Base-by-base conservation (phyloP, 148 eudicot species). In the Polygonum aviculare region DNA sequence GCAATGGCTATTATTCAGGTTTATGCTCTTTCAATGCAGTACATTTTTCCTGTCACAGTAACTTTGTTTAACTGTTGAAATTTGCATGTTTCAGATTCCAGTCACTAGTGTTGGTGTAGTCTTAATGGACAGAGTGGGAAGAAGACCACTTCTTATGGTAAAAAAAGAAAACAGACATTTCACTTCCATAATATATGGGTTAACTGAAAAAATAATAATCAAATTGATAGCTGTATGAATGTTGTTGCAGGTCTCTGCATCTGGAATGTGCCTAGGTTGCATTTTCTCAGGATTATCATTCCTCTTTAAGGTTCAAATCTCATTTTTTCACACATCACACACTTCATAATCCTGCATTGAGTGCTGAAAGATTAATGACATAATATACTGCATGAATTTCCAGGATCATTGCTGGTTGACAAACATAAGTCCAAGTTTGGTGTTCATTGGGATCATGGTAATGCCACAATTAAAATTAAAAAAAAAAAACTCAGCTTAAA, bases 1-100 rank as follows among this genome's bases (percentile, higher is more conserved):
- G 67, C 82, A 45, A 79, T 89, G 87, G 93, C 88, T 36, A 75
- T 89, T 71, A 77, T 86, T 57, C 93, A 91, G 91, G 95, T 88
- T 44, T 1, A 7, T 49, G 49, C 31, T 3, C 48, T 55, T 31
- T 31, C 19, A 63, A 10, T 44, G 47, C 47, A 44, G 8, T 44
- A 44, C 47, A 44, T n/a, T 54, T 54, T 54, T 8, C 16, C 22
- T 54, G 26, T 54, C 19, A 19, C 15, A 31, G 2, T 67, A 18
- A 44, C 1, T 67, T 44, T 54, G 26, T 15, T 54, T 16, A 51
- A 31, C 11, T 1, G 33, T 19, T 57, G 33, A 57, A 19, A 19
- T 21, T 57, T 3, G 21, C 9, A 38, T 38, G 35, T 33, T 80
- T 79, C 84, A 87, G 90, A 51, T 90, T 54, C 88, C 84, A 18